Percentiles rank a stretch among this genome's conserved stretches.
Evolutionary conservation across 1,284 basidiomycete species (phyloP).

Genomic region (Leccinum subfulvum): DNA sequence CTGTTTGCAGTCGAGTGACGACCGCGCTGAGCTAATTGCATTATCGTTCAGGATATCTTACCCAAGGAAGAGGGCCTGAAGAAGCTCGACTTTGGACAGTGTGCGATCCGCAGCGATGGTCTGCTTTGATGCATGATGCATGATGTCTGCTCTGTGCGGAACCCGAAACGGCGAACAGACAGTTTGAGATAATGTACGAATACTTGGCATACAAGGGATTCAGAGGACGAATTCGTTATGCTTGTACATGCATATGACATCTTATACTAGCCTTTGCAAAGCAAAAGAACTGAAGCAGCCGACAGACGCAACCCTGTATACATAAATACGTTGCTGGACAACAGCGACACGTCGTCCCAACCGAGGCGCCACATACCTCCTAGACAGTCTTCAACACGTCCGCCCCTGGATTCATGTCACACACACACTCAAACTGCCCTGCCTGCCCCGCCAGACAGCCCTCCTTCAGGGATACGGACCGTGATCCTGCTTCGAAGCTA

Average conservation of each 20-base stretch:
- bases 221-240: not conserved
- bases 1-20: not conserved
- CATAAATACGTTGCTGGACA: not conserved
- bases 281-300: too few relatives aligned
- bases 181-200: not conserved
- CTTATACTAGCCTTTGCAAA: not conserved
- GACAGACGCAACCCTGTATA: not conserved
- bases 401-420: too few relatives aligned
- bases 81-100: conserved; percentile 60
- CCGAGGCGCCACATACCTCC: too few relatives aligned
- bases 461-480: too few relatives aligned
- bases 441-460: too few relatives aligned
- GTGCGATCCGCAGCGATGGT: conserved; percentile 66
- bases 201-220: not conserved
- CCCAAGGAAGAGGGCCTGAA: conserved; percentile 60
- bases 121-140: conserved; percentile 35
- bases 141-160: not conserved
- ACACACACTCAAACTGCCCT: too few relatives aligned
- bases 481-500: too few relatives aligned
- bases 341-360: not conserved
- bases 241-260: not conserved
- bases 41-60: conserved; percentile 51
- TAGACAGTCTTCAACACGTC: too few relatives aligned
- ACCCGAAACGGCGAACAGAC: not conserved
- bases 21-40: not conserved